These are phyloP conservation scores for Fennellomyces sp. DNA, from an alignment of 371 early-diverging fungal genomes.

Conservation along the genomic window DNA sequence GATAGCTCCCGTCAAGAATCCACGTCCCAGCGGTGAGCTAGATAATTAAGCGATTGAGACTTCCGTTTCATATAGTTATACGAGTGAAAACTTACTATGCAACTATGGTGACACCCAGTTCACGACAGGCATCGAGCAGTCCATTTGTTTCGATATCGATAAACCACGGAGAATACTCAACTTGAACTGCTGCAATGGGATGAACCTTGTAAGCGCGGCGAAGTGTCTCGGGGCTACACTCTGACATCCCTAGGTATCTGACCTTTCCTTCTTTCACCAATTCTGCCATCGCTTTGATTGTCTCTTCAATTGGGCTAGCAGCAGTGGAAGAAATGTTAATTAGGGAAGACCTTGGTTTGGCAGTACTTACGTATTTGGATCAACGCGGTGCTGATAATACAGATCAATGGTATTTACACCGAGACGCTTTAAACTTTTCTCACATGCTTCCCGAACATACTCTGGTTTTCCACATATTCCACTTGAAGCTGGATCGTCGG, in stretches of 20 bases:
- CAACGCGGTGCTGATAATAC: conserved; percentile 64
- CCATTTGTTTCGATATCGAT: conserved; percentile 58
- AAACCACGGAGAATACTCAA: conserved; percentile 57
- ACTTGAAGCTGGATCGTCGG: conserved; percentile 32
- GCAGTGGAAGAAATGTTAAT: too few relatives aligned
- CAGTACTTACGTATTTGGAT: conserved; percentile 31
- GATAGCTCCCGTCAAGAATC: conserved; percentile 57
- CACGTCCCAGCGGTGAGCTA: conserved; percentile 59
- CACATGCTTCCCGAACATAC: conserved; percentile 46
- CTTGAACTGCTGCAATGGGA: conserved; percentile 64
- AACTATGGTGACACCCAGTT: conserved; percentile 61
- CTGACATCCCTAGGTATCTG: conserved; percentile 60
- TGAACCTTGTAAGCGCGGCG: conserved; percentile 66
- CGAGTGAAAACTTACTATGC: conserved; percentile 46
- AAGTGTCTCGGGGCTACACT: conserved; percentile 53
- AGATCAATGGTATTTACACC: conserved; percentile 56
- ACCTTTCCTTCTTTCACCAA: conserved; percentile 65
- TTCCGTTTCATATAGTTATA: conserved; percentile 30
- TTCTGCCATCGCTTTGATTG: conserved; percentile 60
- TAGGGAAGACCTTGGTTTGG: background rate
- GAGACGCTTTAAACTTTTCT: conserved; percentile 43
- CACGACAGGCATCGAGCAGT: conserved; percentile 51
- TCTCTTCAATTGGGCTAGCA: conserved; percentile 58
- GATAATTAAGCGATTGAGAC: background rate
- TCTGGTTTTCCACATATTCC: conserved; percentile 55